Conservation (phyloP, 192 early-diverging fungal species). For the Chytriomyces confervae region DNA sequence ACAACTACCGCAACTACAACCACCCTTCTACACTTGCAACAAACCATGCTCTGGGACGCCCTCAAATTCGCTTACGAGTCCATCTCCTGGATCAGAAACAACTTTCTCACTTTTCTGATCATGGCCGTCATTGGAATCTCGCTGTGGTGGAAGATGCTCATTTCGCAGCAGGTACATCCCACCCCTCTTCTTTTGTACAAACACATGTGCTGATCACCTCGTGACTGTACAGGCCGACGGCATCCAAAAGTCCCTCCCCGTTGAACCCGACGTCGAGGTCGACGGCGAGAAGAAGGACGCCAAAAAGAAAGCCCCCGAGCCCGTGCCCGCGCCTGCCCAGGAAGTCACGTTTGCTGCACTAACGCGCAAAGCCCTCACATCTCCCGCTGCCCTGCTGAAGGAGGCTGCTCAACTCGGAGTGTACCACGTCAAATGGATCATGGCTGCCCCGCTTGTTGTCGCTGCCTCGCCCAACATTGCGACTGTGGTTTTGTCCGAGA, state of each 20-base stretch:
- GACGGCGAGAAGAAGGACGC: not conserved
- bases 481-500: conserved; percentile 24
- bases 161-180: not conserved
- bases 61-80: too few species aligned
- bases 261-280: not conserved
- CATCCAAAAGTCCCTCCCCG: not conserved
- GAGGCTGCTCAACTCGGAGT: conserved; percentile 9
- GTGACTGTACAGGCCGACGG: not conserved
- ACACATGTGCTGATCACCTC: not conserved
- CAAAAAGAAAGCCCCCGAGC: not conserved
- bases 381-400: conserved; percentile 7
- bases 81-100: conserved; percentile 6
- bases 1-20: too few species aligned
- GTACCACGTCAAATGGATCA: conserved; percentile 30
- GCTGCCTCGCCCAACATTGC: conserved; percentile 17
- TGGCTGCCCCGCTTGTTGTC: conserved; percentile 21
- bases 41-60: too few species aligned
- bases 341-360: conserved; percentile 17
- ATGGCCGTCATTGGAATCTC: not conserved
- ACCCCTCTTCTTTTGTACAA: not conserved
- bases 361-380: conserved; percentile 8
- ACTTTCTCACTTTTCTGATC: conserved; percentile 15
- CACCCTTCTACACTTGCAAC: too few species aligned
- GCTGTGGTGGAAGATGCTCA: conserved; percentile 27
- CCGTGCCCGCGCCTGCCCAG: not conserved